Percentiles rank a stretch among this genome's conserved stretches.
Evolutionary conservation across 805 yeast species (phyloP).

Genomic region (Ascoidea rubescens): DNA sequence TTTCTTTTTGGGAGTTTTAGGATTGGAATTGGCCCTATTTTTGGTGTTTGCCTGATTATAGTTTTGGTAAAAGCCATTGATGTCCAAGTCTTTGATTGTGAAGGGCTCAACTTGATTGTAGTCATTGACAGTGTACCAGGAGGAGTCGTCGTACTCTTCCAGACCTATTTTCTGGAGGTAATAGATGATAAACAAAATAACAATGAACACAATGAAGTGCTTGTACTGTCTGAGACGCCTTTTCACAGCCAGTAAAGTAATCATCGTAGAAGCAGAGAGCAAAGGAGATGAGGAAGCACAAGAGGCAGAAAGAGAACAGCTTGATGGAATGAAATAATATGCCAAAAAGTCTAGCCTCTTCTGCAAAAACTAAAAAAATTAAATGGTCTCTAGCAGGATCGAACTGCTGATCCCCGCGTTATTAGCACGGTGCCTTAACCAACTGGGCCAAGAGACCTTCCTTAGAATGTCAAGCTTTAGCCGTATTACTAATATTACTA

Average conservation of each 20-base stretch:
- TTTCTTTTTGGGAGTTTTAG: too few species aligned
- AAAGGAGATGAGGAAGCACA: background rate
- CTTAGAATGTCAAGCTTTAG: too few species aligned
- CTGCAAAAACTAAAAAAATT: constrained; percentile 8
- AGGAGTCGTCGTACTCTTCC: background rate
- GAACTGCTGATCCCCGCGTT: constrained; percentile 54
- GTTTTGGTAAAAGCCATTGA: too few species aligned
- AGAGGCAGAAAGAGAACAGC: background rate
- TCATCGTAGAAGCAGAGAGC: background rate
- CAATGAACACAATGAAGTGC: background rate
- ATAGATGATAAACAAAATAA: too few species aligned
- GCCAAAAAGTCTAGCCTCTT: background rate
- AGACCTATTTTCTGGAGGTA: background rate
- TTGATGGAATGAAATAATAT: background rate
- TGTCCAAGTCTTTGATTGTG: background rate
- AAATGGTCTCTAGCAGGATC: constrained; percentile 76
- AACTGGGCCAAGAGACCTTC: too few species aligned
- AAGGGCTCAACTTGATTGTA: background rate
- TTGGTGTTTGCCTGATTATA: background rate
- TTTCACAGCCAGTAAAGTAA: background rate
- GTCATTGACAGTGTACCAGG: background rate
- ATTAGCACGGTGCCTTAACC: too few species aligned
- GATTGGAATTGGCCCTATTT: too few species aligned
- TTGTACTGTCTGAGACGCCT: background rate
- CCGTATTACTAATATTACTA: too few species aligned